Conservation (phyloP, 1,284 basidiomycete genomes). For the Rhodotorula sp. region DNA sequence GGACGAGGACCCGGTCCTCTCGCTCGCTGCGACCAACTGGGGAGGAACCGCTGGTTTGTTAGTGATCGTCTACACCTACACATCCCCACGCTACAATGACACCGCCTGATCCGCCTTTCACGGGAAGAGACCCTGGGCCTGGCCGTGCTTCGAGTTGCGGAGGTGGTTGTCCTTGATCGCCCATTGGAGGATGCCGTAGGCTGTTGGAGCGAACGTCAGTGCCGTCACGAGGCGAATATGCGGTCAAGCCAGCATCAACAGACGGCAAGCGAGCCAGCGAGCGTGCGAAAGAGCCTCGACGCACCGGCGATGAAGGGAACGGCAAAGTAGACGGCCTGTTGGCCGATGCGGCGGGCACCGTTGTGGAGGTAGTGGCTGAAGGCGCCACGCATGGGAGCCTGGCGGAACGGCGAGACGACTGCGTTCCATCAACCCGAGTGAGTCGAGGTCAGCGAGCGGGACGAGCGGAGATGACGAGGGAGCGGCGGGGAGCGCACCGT, state of each 20-base stretch:
- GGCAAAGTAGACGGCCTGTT: conserved; percentile 74
- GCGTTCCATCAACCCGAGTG: neutral
- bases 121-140: conserved; percentile 48
- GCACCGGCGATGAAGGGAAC: conserved; percentile 74
- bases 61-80: too few species aligned
- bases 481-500: conserved; percentile 62
- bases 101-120: conserved; percentile 1
- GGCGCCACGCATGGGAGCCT: conserved; percentile 68
- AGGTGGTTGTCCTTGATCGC: conserved; percentile 68
- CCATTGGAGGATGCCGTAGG: conserved; percentile 80
- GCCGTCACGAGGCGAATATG: neutral
- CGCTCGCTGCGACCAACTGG: too few species aligned
- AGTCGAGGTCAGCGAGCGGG: neutral
- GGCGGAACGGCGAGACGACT: conserved; percentile 80
- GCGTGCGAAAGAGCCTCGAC: conserved; percentile 48
- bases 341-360: conserved; percentile 73
- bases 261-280: too few species aligned
- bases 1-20: too few species aligned
- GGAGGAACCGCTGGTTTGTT: too few species aligned
- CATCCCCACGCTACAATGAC: too few species aligned
- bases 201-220: conserved; percentile 51
- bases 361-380: conserved; percentile 79
- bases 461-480: neutral
- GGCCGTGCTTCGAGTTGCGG: conserved; percentile 77
- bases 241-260: neutral